A percentile compares a stretch with the other conserved stretches of the same genome.
Conservation (phyloP, 192 early-diverging fungal species). For the Gonapodya prolifera region DNA sequence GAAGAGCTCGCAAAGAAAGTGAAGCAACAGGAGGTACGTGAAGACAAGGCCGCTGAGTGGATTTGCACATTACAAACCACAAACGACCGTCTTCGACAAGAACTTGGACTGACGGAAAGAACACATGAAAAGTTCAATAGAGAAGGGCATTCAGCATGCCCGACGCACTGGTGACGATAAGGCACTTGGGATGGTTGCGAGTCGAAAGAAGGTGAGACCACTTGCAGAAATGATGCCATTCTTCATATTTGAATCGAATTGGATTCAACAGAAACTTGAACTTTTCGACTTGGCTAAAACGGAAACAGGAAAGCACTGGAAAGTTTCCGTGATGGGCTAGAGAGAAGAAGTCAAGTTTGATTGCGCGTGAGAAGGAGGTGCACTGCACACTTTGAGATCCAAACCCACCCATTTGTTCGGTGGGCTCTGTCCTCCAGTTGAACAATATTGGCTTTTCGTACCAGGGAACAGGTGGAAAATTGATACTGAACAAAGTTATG, state of each 20-base stretch:
- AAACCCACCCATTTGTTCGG: conserved; percentile 56
- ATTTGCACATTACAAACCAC: no score
- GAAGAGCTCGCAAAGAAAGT: conserved; percentile 50
- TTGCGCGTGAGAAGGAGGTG: conserved; percentile 33
- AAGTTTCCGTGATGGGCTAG: conserved; percentile 28
- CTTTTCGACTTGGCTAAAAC: conserved; percentile 47
- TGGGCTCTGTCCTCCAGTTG: conserved; percentile 50
- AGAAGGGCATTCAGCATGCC: conserved; percentile 58
- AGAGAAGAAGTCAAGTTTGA: conserved; percentile 38
- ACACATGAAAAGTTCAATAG: conserved; percentile 62
- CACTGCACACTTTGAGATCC: conserved; percentile 45
- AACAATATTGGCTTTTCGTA: conserved; percentile 43
- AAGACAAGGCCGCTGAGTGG: no score
- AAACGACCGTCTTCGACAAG: no score
- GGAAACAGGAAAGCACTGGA: conserved; percentile 56
- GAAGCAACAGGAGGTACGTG: neutral
- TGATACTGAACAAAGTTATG: conserved; percentile 54
- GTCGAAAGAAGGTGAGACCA: conserved; percentile 69
- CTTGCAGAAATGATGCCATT: no score
- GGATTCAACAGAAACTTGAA: no score
- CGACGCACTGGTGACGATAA: conserved; percentile 70
- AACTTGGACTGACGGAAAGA: conserved; percentile 22
- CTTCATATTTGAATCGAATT: no score
- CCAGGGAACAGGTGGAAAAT: no score
- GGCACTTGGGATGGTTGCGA: conserved; percentile 55